phyloP scores from a whole-genome alignment of 1,284 basidiomycete genomes.

The Malassezia restricta region DNA sequence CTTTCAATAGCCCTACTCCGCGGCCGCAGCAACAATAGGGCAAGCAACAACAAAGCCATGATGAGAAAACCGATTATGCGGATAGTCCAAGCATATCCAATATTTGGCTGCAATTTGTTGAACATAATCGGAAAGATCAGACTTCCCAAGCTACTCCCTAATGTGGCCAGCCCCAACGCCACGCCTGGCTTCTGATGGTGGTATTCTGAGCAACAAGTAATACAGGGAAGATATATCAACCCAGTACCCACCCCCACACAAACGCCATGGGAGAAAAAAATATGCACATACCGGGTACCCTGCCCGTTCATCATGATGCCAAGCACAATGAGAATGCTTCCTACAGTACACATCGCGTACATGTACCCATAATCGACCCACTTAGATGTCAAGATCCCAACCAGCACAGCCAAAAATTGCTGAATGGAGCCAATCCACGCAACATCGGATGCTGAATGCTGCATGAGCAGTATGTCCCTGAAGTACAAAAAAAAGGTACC shows the following conservation, averaged over 20 bases:
- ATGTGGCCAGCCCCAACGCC: slow-evolving; percentile 8
- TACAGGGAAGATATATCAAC: slow-evolving; percentile 12
- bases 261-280: slow-evolving; percentile 7
- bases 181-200: slow-evolving; percentile 1
- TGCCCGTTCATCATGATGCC: slow-evolving; percentile 10
- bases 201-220: slow-evolving; percentile 5
- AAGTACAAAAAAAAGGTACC: slow-evolving; percentile 3
- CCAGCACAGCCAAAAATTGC: slow-evolving; percentile 24
- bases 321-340: slow-evolving; percentile 1
- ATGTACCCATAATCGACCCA: slow-evolving; percentile 21
- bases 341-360: not conserved
- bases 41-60: slow-evolving; percentile 3
- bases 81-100: slow-evolving; percentile 17
- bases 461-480: not conserved
- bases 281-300: slow-evolving; percentile 1
- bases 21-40: not conserved
- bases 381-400: slow-evolving; percentile 23
- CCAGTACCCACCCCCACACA: slow-evolving; percentile 8
- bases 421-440: slow-evolving; percentile 31
- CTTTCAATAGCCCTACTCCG: not conserved
- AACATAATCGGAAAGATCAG: slow-evolving; percentile 18
- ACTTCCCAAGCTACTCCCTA: slow-evolving; percentile 18
- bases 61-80: slow-evolving; percentile 16
- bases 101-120: not conserved
- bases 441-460: slow-evolving; percentile 11